Evolutionary conservation across 2,329 filamentous ascomycete species (phyloP), one percentile per base, ranked within the genome.

Genomic region (Monosporascus sp.): DNA sequence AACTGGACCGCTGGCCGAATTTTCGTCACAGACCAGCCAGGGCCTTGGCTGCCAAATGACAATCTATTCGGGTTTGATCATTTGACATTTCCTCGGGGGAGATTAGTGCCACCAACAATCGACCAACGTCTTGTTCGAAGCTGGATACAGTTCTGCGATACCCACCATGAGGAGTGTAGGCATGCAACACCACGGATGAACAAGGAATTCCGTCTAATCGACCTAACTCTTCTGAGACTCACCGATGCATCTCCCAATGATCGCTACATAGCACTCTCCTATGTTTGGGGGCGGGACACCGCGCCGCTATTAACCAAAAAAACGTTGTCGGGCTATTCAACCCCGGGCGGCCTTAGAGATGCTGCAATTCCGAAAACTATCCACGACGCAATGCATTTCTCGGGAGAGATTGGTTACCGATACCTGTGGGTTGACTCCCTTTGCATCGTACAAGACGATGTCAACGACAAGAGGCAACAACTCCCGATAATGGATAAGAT

Each of bases 351-450:
- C 16, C 37, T 40, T 40, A 11, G 16, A 17, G 14, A 40, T 11
- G 14, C n/a, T 17, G 6, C 37, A 40, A 40, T 40, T 40, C 37
- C 37, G n/a, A 11, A 5, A n/a, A 40, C 37, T n/a, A 40, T 40
- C n/a, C 37, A n/a, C 37, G 37, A 40, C 14, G 22, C 5, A 20
- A 7, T 7, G 44, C 19, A 53, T 57, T 24, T 50, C 52, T 4
- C 27, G 38, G 1, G 38, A 50, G 48, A 48, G 7, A 49, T 64
- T 2, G 53, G 54, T 0, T 56, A 59, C 9, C 52, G 52, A 2
- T 64, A 62, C 27, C 37, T 66, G n/a, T 66, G 64, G 64, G 56
- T 66, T 17, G 63, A 65, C n/a, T n/a, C n/a, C n/a, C n/a, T n/a
- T n/a, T n/a, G n/a, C n/a, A n/a, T n/a, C n/a, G n/a, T n/a, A n/a